These are phyloP conservation scores for Nyctanthes arbortristis DNA, from an alignment of 257 asterid genomes.

Conservation along the genomic window DNA sequence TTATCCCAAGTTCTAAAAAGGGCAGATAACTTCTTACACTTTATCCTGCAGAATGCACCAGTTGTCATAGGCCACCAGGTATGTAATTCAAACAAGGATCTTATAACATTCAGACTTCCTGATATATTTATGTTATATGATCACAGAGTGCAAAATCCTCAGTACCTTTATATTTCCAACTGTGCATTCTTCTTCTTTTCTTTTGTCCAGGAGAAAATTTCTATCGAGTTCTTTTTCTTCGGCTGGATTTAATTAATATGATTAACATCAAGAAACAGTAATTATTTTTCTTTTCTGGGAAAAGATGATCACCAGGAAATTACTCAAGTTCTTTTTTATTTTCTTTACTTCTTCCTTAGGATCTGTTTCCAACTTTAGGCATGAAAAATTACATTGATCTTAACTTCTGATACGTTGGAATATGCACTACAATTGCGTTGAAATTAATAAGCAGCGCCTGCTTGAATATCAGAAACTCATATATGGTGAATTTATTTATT, in stretches of 20 bases:
- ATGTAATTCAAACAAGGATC: not conserved
- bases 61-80: conserved; percentile 97
- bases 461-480: not conserved
- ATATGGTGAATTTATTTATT: not conserved
- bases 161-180: not conserved
- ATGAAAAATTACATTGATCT: not conserved
- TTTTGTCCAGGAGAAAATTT: not conserved
- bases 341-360: not conserved
- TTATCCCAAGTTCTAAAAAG: conserved; percentile 69
- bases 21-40: conserved; percentile 87
- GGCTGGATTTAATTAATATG: not conserved
- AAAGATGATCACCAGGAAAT: not conserved
- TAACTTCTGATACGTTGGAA: not conserved
- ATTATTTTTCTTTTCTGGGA: not conserved
- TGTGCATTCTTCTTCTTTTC: not conserved
- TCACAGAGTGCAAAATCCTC: not conserved
- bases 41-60: conserved; percentile 88
- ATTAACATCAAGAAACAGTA: not conserved
- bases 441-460: not conserved
- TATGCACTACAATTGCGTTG: not conserved
- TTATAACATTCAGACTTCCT: not conserved
- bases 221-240: not conserved
- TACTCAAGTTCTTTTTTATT: not conserved
- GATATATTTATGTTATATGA: not conserved
- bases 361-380: not conserved